Evolutionary conservation across 768 basidiomycete species (phyloP).

Genomic region (Hericium alpestre): DNA sequence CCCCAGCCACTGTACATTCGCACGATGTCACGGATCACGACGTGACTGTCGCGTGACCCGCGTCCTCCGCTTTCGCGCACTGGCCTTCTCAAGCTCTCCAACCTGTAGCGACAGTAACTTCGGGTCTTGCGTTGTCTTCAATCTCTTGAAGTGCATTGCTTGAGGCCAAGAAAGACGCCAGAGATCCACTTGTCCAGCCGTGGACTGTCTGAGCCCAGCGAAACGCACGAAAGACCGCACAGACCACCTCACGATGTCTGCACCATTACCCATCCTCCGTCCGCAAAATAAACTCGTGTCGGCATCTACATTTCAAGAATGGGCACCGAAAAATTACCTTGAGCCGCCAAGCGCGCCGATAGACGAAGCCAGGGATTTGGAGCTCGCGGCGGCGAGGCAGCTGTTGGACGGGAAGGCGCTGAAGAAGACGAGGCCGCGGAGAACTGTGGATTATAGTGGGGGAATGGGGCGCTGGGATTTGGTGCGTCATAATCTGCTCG

Average conservation of each 20-base stretch:
- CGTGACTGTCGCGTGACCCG: too few species aligned
- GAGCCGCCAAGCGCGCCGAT: constrained; percentile 60
- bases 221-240: too few species aligned
- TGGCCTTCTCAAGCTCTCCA: too few species aligned
- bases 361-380: constrained; percentile 77
- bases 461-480: constrained; percentile 77
- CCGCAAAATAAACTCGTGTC: constrained; percentile 32
- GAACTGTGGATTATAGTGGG: constrained; percentile 94
- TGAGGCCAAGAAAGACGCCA: too few species aligned
- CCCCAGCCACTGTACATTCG: too few species aligned
- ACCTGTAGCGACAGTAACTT: too few species aligned
- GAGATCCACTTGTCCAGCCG: too few species aligned
- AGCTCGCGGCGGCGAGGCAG: constrained; percentile 63
- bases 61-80: too few species aligned
- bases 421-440: constrained; percentile 84
- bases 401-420: constrained; percentile 70
- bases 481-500: constrained; percentile 30
- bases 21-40: too few species aligned
- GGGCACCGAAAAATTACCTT: constrained; percentile 65
- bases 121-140: too few species aligned
- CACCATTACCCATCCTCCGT: constrained; percentile 42
- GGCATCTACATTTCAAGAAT: constrained; percentile 30
- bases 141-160: too few species aligned
- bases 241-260: background rate
- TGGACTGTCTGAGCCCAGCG: too few species aligned